These are phyloP conservation scores for Leccinum obscurum DNA, from an alignment of 768 basidiomycete genomes.

Conservation along the genomic window DNA sequence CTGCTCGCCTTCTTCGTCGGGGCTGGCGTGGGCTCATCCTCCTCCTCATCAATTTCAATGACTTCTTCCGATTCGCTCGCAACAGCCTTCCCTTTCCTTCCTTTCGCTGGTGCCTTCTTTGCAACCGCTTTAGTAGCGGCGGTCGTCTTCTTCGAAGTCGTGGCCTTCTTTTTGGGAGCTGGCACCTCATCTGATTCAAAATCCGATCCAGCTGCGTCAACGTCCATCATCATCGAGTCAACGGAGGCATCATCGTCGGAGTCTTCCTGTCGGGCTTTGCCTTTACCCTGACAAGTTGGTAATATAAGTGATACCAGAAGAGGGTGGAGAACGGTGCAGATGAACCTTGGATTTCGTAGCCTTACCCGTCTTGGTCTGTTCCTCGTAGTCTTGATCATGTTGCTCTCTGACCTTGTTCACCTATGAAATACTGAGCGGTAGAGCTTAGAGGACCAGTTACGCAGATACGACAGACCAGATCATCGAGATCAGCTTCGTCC, in stretches of 20 bases:
- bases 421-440: constrained; percentile 35
- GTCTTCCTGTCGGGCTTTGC: constrained; percentile 47
- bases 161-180: constrained; percentile 43
- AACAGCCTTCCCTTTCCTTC: constrained; percentile 55
- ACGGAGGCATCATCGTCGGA: constrained; percentile 50
- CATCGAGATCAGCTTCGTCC: constrained; percentile 74
- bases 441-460: background rate
- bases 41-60: constrained; percentile 57
- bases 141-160: constrained; percentile 33
- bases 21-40: constrained; percentile 45
- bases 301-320: background rate
- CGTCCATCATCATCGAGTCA: constrained; percentile 80
- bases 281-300: constrained; percentile 46
- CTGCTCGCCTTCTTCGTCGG: constrained; percentile 59
- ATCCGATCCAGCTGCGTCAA: constrained; percentile 58
- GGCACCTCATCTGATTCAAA: constrained; percentile 46
- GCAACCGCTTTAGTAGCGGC: constrained; percentile 38
- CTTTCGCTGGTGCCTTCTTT: constrained; percentile 47
- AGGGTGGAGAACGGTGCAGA: background rate
- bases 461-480: constrained; percentile 49
- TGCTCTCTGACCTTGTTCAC: constrained; percentile 68
- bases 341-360: constrained; percentile 46
- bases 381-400: constrained; percentile 62
- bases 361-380: constrained; percentile 42
- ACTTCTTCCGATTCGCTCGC: constrained; percentile 52